Evolutionary conservation across 2,329 filamentous ascomycete genomes (phyloP).

Genomic region (Penicillium italicum): DNA sequence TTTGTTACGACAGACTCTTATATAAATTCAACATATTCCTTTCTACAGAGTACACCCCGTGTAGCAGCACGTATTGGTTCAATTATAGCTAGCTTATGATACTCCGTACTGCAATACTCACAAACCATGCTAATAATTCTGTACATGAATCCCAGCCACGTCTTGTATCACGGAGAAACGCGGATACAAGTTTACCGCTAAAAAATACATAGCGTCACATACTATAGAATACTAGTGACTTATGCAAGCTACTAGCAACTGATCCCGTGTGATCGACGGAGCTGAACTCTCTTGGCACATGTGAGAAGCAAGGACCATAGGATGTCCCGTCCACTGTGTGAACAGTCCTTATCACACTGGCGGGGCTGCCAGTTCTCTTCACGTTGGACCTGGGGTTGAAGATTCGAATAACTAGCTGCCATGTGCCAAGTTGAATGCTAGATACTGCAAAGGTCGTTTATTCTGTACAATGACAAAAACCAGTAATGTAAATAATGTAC

Average conservation of each 20-base stretch:
- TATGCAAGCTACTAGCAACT: background rate
- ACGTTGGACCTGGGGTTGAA: background rate
- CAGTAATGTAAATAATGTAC: conserved; percentile 17
- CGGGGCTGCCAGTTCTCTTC: background rate
- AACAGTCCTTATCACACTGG: background rate
- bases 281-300: background rate
- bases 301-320: background rate
- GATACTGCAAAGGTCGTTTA: background rate
- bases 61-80: background rate
- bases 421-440: background rate
- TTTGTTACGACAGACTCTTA: background rate
- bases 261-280: background rate
- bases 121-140: background rate
- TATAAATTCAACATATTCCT: background rate
- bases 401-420: background rate
- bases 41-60: background rate
- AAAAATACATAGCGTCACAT: background rate
- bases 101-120: background rate
- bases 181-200: background rate
- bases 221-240: background rate
- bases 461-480: background rate
- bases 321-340: background rate
- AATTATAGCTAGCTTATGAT: background rate
- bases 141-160: background rate
- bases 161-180: background rate